These are phyloP conservation scores for Penicillium nordicum DNA, from an alignment of 2,329 filamentous ascomycete genomes.

Conservation along the genomic window DNA sequence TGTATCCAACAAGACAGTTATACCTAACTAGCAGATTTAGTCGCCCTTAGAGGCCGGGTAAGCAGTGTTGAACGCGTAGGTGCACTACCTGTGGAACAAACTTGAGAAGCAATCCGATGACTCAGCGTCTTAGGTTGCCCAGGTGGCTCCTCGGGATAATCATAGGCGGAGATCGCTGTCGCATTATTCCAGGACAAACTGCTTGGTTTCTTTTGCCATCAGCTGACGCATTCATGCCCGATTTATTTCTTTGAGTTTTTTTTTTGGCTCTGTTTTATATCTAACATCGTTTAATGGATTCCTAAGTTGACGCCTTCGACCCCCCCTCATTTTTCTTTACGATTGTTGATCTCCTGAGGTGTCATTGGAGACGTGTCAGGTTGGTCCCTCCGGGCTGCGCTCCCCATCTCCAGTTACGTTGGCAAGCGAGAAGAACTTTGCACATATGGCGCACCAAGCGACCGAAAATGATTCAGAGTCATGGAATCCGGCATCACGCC, in stretches of 20 bases:
- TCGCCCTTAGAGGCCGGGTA: too few relatives aligned
- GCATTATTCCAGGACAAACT: conserved; percentile 2
- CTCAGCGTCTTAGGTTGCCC: neutral
- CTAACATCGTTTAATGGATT: conserved; percentile 18
- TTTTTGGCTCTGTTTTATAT: neutral
- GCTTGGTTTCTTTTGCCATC: conserved; percentile 3
- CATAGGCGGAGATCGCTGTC: conserved; percentile 4
- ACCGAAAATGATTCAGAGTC: conserved; percentile 28
- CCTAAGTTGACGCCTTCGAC: conserved; percentile 4
- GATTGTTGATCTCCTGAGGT: conserved; percentile 24
- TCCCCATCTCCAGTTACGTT: conserved; percentile 9
- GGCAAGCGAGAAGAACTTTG: conserved; percentile 5
- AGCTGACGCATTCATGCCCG: conserved; percentile 8
- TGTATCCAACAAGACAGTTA: too few relatives aligned
- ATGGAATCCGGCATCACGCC: conserved; percentile 57
- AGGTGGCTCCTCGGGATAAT: neutral
- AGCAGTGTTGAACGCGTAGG: too few relatives aligned
- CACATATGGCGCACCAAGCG: conserved; percentile 25
- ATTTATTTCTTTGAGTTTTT: conserved; percentile 12
- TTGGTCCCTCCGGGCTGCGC: conserved; percentile 16
- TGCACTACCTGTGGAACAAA: too few relatives aligned
- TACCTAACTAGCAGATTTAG: too few relatives aligned
- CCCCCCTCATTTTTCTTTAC: conserved; percentile 9
- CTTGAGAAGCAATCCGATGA: neutral
- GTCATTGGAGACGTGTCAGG: conserved; percentile 31